These are phyloP conservation scores for Hyphochytrium catenoides DNA, from an alignment of 352 stramenopile species.

Conservation along the genomic window DNA sequence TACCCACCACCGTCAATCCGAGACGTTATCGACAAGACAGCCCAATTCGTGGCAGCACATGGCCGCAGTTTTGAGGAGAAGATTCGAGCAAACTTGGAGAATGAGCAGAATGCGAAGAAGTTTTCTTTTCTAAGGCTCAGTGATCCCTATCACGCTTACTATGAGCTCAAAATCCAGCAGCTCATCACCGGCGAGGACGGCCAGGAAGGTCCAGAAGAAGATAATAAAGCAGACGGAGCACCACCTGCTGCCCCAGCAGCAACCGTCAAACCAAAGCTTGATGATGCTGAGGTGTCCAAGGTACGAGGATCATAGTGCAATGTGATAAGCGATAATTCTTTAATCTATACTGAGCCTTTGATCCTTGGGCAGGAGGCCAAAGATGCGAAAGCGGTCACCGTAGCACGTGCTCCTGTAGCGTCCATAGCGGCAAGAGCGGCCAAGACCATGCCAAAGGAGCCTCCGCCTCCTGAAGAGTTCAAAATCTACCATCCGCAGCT, in stretches of 20 bases:
- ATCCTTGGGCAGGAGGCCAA: slow-evolving; percentile 3
- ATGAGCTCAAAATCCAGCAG: slow-evolving; percentile 84
- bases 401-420: slow-evolving; percentile 58
- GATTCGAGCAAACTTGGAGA: slow-evolving; percentile 71
- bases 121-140: slow-evolving; percentile 87
- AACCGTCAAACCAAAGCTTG: no score
- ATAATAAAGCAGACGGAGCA: slow-evolving; percentile 9
- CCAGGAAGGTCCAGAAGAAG: slow-evolving; percentile 5
- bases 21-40: slow-evolving; percentile 93
- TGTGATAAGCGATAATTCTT: no score
- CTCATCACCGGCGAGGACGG: slow-evolving; percentile 30
- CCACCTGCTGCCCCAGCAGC: slow-evolving; percentile 1
- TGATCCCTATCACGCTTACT: slow-evolving; percentile 95
- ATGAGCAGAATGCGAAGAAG: slow-evolving; percentile 82
- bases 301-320: slow-evolving; percentile 1
- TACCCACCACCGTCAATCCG: slow-evolving; percentile 90
- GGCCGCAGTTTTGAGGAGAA: slow-evolving; percentile 89
- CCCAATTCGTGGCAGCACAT: slow-evolving; percentile 93
- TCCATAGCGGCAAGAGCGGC: slow-evolving; percentile 48
- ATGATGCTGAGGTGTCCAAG: no score
- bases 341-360: no score
- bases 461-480: slow-evolving; percentile 36
- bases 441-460: slow-evolving; percentile 54
- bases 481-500: slow-evolving; percentile 71
- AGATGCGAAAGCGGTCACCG: slow-evolving; percentile 19